Evolutionary conservation across 306 rosid species (phyloP).

Genomic region (Vigna unguiculata): DNA sequence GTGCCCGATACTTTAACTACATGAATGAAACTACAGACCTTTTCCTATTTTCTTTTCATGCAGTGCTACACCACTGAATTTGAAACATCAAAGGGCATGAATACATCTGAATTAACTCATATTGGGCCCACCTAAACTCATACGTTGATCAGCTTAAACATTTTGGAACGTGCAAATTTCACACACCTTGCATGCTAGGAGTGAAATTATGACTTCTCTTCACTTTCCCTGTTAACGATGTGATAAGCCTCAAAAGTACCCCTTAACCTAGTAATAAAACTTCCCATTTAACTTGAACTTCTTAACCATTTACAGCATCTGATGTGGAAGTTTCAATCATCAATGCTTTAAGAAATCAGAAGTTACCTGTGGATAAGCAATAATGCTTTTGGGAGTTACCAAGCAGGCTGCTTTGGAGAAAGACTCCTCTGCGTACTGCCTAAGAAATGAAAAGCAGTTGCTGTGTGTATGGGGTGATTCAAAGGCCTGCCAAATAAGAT

Average conservation of each 20-base stretch:
- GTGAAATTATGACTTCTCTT: background rate
- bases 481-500: slow-evolving; percentile 73
- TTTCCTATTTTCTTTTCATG: slow-evolving; percentile 8
- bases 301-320: slow-evolving; percentile 7
- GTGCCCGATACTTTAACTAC: background rate
- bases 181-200: slow-evolving; percentile 2
- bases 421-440: slow-evolving; percentile 97
- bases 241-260: slow-evolving; percentile 14
- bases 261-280: background rate
- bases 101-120: slow-evolving; percentile 17
- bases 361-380: slow-evolving; percentile 96
- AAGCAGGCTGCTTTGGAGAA: slow-evolving; percentile 91
- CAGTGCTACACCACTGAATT: background rate
- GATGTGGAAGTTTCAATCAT: slow-evolving; percentile 2
- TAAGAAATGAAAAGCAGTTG: slow-evolving; percentile 76
- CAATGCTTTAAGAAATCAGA: slow-evolving; percentile 36
- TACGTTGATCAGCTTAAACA: background rate
- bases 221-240: slow-evolving; percentile 1
- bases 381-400: slow-evolving; percentile 82
- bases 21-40: background rate
- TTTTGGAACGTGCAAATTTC: background rate
- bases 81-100: background rate
- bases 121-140: slow-evolving; percentile 8
- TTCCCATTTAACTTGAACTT: slow-evolving; percentile 30
- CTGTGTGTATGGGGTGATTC: slow-evolving; percentile 92